Base-by-base conservation (phyloP, 2,329 filamentous ascomycete genomes). In the Aspergillus piperis region DNA sequence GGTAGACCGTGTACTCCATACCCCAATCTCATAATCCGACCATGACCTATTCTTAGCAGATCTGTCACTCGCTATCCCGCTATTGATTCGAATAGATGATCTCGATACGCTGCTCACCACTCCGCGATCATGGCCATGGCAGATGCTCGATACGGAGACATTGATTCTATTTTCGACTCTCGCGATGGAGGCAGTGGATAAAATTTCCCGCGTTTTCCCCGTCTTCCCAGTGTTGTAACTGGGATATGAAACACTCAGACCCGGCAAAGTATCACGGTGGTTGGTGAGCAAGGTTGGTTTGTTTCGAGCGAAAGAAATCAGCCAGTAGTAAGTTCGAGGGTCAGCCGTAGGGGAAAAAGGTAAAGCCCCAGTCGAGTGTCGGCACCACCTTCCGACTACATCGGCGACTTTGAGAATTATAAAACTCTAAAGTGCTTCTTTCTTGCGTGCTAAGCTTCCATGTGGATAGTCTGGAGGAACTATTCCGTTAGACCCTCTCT, bases 381-480 rank as follows among this genome's bases (percentile, higher is more conserved):
- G 47, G 47, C 47, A 50, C 47, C 23, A 30, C 25, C 47, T 50
- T 50, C 47, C 23, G 47, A 30, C 13, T 50, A 27, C 19, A 21
- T 19, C 19, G 17, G 11, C 6, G 5, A 19, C 19, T 21, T 8
- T 4, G 25, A 32, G 47, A 17, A 23, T 6, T 44, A 10, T n/a
- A 3, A 42, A 42, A 42, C 39, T 42, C 39, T 42, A 17, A 17
- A 2, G n/a, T n/a, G 44, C 8, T 30, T 49, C 23, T 32, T 44
- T 44, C n/a, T 50, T 50, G 47, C 47, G 47, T 30, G 47, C 47
- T 50, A 50, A 50, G 47, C 47, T 50, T 50, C 47, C 23, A 3
- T 30, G n/a, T 27, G 47, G 25, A 17, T n/a, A n/a, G 6, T 8
- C 11, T 6, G 23, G 44, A n/a, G 11, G 15, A 13, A 49, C 13